Base-by-base conservation (phyloP, 179 eudicot species). In the Beta corolliflora region DNA sequence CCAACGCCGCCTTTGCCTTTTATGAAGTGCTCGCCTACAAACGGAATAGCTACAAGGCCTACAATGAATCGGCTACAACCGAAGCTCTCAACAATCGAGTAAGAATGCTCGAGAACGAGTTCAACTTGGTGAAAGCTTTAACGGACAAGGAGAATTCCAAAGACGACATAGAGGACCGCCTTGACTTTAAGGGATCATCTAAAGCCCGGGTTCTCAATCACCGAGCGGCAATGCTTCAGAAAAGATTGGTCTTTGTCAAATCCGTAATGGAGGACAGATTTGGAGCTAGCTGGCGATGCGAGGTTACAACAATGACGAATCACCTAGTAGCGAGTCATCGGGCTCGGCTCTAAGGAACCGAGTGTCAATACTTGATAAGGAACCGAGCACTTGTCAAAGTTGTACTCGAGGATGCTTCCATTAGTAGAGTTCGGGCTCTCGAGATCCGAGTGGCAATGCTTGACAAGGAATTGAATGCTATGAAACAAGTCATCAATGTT, bases 371-470 rank as follows among this genome's bases (percentile, higher is more conserved):
- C 14, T 63, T 63, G 36, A 63, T 63, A 63, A 63, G 67, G 36
- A 63, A 63, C 23, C 21, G 67, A 63, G 67, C 31, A 63, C 67
- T n/a, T 63, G 1, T 63, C 36, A 23, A 63, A 63, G 36, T 19
- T 63, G 31, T 63, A 23, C 36, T 23, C 36, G 67, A 63, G 67
- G 41, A 63, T 63, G 67, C 67, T 63, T 5, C 7, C 31, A 63
- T 63, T 63, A 8, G 67, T 63, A 23, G 36, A 19, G 11, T 19
- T 63, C 14, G 5, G 36, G 67, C 41, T 63, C 67, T 63, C 11
- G 67, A 63, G 67, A 23, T 63, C 9, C 31, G 14, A 63, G 70
- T 65, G 70, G 70, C 70, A 65, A 29, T 65, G 70, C 46, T 65
- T 23, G 45, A 65, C 9, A 65, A 65, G 13, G 70, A 65, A 65